Evolutionary conservation across 371 early-diverging fungal species (phyloP).

Genomic region (Lichtheimia hyalospora): DNA sequence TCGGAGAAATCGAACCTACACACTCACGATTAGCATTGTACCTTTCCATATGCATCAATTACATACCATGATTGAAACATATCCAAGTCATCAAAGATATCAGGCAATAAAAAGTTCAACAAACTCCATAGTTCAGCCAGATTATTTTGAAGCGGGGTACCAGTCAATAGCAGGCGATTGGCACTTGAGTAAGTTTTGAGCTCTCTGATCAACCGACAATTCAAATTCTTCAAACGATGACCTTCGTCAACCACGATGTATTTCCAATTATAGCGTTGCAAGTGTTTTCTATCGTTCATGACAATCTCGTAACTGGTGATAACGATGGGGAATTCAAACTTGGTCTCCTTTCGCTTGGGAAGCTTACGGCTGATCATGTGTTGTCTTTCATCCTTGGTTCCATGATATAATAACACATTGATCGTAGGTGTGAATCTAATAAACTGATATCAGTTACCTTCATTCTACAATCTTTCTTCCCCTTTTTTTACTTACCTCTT

Average conservation of each 20-base stretch:
- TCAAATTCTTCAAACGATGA: constrained; percentile 93
- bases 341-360: constrained; percentile 51
- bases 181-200: constrained; percentile 82
- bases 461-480: neutral
- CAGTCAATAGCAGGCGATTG: constrained; percentile 87
- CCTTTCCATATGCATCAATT: neutral
- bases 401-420: constrained; percentile 93
- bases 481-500: constrained; percentile 53
- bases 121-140: constrained; percentile 92
- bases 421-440: constrained; percentile 82
- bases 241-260: constrained; percentile 96
- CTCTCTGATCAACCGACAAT: constrained; percentile 86
- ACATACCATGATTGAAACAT: constrained; percentile 77
- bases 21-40: neutral
- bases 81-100: constrained; percentile 85
- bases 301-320: constrained; percentile 94
- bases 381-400: constrained; percentile 75
- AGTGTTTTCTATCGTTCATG: constrained; percentile 78
- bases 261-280: constrained; percentile 79
- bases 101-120: constrained; percentile 91
- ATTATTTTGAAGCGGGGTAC: constrained; percentile 97
- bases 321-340: constrained; percentile 69
- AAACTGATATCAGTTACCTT: too few species aligned
- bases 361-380: constrained; percentile 74
- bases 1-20: constrained; percentile 78